Evolutionary conservation across 176 grass and related monocot species (phyloP), one percentile per base, ranked within the genome.

Genomic region (Hsuehochloa calcarea): DNA sequence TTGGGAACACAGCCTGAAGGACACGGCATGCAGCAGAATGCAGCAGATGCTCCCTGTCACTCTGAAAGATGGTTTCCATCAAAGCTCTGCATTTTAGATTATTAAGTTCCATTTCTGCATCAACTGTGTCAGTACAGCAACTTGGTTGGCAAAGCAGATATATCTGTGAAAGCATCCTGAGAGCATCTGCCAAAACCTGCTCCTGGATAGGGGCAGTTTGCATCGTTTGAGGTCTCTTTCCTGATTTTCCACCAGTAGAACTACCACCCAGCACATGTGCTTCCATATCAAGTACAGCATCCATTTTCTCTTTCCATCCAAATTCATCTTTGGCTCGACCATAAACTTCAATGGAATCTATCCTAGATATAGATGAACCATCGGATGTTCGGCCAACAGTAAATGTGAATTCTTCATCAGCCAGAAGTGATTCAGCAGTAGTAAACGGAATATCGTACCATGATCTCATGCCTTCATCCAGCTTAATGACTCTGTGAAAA

Each of bases 271-370:
- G 70, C 23, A 82, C 85, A 88, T 91, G 80, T 37, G 80, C 89
- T 88, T 98, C 93, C 89, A 95, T 92, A 86, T 95, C 93, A 54
- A 98, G 89, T 63, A 88, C 87, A 82, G 89, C 96, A 80, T 98
- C 93, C 93, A 98, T 93, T 90, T 98, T 98, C 81, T 98, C 96
- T 88, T 98, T 98, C 91, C 96, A 98, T 68, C 96, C 96, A 98
- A 98, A 98, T 79, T 98, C 96, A 81, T 98, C 93, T 89, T 95
- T 98, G 37, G 91, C 82, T 60, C 91, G 89, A 78, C 96, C 91
- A 89, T 98, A 98, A 83, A 98, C 86, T 90, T 98, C 96, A 38
- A 98, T 83, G 79, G 75, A 95, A 77, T 98, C 96, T 72, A 98
- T 66, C 56, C 96, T 87, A 87, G 96, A 83, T 68, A 86, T 78